Conservation (phyloP, 306 rosid genomes). For the Cicer yamashitae region DNA sequence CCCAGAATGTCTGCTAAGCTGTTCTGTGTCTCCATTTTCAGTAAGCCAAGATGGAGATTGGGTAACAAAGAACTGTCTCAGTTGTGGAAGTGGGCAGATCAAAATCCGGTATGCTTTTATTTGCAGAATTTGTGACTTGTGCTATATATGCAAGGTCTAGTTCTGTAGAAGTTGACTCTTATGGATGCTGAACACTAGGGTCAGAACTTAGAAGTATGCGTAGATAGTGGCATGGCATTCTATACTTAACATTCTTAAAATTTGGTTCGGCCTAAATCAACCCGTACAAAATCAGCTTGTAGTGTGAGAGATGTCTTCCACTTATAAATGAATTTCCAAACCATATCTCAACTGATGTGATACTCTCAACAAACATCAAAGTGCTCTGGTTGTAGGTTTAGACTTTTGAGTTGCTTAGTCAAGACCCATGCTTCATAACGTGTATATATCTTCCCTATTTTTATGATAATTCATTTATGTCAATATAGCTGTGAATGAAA, state of each 20-base stretch:
- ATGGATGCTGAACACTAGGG: conserved; percentile 37
- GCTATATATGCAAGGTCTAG: conserved; percentile 17
- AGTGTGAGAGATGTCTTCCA: no score
- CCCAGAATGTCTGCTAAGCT: no score
- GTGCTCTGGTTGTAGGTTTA: conserved; percentile 4
- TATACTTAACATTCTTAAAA: background rate
- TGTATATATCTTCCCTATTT: background rate
- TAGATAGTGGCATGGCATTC: conserved; percentile 28
- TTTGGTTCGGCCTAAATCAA: no score
- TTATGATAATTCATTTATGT: conserved; percentile 17
- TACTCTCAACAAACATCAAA: background rate
- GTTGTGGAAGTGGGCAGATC: conserved; percentile 68
- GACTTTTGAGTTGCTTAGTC: conserved; percentile 23
- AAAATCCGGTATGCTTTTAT: no score
- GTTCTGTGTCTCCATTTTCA: conserved; percentile 44
- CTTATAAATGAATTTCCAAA: no score
- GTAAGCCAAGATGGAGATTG: conserved; percentile 91
- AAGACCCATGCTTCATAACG: background rate
- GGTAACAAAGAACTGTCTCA: conserved; percentile 97
- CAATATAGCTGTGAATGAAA: background rate
- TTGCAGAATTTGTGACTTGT: background rate
- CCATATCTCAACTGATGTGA: no score
- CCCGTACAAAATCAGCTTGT: no score
- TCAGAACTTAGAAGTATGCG: background rate
- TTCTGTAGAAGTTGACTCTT: conserved; percentile 14